Percentiles rank a stretch among this genome's conserved stretches.
Evolutionary conservation across 805 yeast genomes (phyloP).

Genomic region (Candida silvicultrix): DNA sequence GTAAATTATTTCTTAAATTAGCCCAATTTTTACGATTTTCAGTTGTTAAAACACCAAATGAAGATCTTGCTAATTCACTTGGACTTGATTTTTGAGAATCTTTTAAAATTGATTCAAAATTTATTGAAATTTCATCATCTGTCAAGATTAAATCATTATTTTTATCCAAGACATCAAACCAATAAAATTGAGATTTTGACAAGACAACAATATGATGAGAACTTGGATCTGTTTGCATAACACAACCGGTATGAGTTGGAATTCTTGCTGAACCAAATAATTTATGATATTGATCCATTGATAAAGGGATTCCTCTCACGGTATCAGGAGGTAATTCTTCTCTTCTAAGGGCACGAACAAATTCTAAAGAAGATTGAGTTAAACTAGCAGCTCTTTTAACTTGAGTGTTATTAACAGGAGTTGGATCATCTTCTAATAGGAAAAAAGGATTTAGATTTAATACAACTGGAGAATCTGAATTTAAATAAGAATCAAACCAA

Average conservation of each 20-base stretch:
- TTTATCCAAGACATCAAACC: constrained; percentile 87
- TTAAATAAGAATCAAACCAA: constrained; percentile 88
- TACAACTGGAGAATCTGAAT: constrained; percentile 88
- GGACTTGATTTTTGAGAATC: constrained; percentile 52
- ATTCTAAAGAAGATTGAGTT: constrained; percentile 70
- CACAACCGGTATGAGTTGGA: constrained; percentile 77
- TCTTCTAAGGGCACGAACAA: constrained; percentile 71
- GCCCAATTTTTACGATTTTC: constrained; percentile 91
- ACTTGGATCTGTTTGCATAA: constrained; percentile 71
- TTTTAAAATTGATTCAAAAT: constrained; percentile 66
- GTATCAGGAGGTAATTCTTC: constrained; percentile 69
- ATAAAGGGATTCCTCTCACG: constrained; percentile 59
- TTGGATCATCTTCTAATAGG: constrained; percentile 87
- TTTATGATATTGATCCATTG: constrained; percentile 89
- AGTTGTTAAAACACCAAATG: constrained; percentile 86
- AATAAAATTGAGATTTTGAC: constrained; percentile 83
- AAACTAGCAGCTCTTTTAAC: constrained; percentile 77
- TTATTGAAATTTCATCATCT: constrained; percentile 69
- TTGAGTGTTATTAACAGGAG: constrained; percentile 43
- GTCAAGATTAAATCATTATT: constrained; percentile 65
- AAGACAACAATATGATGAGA: constrained; percentile 79
- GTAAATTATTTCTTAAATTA: constrained; percentile 49
- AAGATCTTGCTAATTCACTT: constrained; percentile 68
- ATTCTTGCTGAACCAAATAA: constrained; percentile 84
- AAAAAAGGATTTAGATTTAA: constrained; percentile 87